These are phyloP conservation scores for Pseudozyma sp. DNA, from an alignment of 1,284 basidiomycete genomes.

Conservation along the genomic window DNA sequence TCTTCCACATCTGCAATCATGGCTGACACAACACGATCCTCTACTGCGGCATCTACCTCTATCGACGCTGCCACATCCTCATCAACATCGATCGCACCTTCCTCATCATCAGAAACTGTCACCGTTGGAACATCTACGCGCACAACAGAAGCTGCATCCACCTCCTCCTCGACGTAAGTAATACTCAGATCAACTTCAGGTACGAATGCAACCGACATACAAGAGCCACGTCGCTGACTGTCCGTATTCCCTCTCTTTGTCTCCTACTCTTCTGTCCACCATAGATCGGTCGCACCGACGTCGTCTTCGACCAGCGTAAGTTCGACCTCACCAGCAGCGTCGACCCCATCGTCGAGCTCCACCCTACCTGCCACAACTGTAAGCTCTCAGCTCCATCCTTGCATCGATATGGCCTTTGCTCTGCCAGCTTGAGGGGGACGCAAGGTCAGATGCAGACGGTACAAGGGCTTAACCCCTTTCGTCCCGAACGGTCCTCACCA, in stretches of 20 bases:
- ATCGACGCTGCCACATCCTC: conserved; percentile 4
- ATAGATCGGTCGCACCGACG: conserved; percentile 17
- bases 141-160: conserved; percentile 17
- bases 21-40: conserved; percentile 35
- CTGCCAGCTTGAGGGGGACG: conserved; percentile 28
- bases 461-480: neutral
- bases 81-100: conserved; percentile 6
- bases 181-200: neutral
- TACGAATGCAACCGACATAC: neutral
- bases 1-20: conserved; percentile 25
- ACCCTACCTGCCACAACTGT: conserved; percentile 27
- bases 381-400: conserved; percentile 29
- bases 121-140: conserved; percentile 19
- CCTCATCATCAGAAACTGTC: conserved; percentile 28
- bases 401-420: conserved; percentile 27
- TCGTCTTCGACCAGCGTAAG: conserved; percentile 42
- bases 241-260: neutral
- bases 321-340: conserved; percentile 28
- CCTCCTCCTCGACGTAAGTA: conserved; percentile 22
- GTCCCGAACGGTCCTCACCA: neutral
- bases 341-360: conserved; percentile 27
- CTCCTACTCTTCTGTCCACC: neutral
- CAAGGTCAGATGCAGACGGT: conserved; percentile 29
- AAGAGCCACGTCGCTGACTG: neutral
- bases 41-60: conserved; percentile 9